Evolutionary conservation across 176 grass and related monocot species (phyloP).

Genomic region (Poa annua): DNA sequence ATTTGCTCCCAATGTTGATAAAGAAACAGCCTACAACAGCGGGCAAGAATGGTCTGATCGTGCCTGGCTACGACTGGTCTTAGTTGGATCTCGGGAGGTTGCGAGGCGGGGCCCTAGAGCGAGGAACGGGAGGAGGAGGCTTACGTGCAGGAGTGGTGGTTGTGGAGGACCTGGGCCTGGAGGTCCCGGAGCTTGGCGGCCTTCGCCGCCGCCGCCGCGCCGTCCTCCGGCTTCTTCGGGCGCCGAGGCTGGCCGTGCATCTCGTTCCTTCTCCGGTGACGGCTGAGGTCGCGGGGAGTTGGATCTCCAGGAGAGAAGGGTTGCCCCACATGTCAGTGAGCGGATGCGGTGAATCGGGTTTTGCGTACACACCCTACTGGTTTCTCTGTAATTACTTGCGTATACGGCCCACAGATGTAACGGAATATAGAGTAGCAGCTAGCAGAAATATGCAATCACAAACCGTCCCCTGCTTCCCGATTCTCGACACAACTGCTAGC

Average conservation of each 20-base stretch:
- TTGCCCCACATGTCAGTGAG: neutral
- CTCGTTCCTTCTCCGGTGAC: conserved; percentile 35
- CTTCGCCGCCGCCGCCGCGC: conserved; percentile 54
- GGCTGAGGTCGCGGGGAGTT: neutral
- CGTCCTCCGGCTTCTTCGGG: conserved; percentile 64
- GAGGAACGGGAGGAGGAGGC: neutral
- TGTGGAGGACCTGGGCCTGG: conserved; percentile 68
- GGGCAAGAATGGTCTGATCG: neutral
- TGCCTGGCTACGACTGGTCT: too few species aligned
- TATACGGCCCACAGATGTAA: neutral
- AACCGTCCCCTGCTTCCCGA: too few species aligned
- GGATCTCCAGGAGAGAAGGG: conserved; percentile 30
- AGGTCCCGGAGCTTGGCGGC: conserved; percentile 69
- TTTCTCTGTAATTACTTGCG: neutral
- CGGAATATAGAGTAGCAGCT: too few species aligned
- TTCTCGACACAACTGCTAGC: too few species aligned
- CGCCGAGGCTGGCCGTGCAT: conserved; percentile 85
- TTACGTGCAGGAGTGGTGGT: conserved; percentile 78
- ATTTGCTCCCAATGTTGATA: conserved; percentile 2
- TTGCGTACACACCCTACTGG: neutral
- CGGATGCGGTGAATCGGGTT: neutral
- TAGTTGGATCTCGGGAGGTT: too few species aligned
- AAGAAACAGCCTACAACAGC: neutral
- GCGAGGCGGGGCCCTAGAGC: neutral
- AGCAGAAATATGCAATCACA: too few species aligned